These are phyloP conservation scores for Nicotiana sylvestris DNA, from an alignment of 257 asterid genomes.

Conservation along the genomic window DNA sequence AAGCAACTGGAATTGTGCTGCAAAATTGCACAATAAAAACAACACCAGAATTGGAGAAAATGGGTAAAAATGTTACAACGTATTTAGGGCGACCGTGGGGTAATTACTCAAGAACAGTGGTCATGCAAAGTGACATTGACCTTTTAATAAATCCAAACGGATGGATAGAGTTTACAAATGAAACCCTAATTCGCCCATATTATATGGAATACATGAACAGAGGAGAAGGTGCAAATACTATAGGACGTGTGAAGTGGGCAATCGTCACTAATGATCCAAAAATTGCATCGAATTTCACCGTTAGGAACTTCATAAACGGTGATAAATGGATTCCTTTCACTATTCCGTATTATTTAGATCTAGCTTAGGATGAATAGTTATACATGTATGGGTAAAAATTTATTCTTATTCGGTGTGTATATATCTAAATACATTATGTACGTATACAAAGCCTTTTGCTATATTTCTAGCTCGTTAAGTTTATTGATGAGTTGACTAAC, in stretches of 20 bases:
- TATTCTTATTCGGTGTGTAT: no score
- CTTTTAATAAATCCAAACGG: neutral
- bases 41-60: neutral
- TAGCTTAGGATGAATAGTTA: neutral
- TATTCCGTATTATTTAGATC: neutral
- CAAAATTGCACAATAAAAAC: conserved; percentile 7
- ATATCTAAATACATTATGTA: no score
- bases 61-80: neutral
- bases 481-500: no score
- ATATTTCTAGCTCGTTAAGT: no score
- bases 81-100: conserved; percentile 21
- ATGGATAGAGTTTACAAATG: neutral
- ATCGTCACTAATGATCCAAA: neutral
- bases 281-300: neutral
- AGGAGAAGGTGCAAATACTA: conserved; percentile 7
- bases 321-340: conserved; percentile 12
- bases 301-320: conserved; percentile 4
- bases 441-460: no score
- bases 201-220: conserved; percentile 1
- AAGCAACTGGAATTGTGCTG: neutral
- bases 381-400: no score
- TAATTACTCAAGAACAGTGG: neutral
- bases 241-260: conserved; percentile 2
- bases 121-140: neutral
- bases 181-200: neutral